Evolutionary conservation across 1,284 basidiomycete species (phyloP), one percentile per base, ranked within the genome.

Genomic region (Irpex sp.): DNA sequence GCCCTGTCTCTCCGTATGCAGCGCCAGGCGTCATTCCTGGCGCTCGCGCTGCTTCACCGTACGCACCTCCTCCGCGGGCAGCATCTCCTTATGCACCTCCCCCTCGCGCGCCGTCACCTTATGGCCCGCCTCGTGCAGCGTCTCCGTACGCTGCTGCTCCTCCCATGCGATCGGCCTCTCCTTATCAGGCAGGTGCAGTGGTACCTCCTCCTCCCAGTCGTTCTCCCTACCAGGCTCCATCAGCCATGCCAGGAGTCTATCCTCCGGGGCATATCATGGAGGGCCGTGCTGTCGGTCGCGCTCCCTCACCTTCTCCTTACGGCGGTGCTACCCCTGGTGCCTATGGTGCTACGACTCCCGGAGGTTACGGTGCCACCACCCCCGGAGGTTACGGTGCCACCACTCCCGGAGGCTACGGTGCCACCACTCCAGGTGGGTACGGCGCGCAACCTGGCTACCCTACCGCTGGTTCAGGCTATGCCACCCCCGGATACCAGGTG

Each of bases 31-130:
- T 35, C 53, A 51, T 51, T 26, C 53, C 53, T 67, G 31, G 31
- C 31, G 71, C 64, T 66, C 80, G 75, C 21, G 60, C 68, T 8
- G 63, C 67, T 3, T 70, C 68, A 4, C 68, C 68, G 13, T 69
- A 69, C 43, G 61, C 56, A 26, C 37, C 39, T 21, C 53, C 53
- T 5, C 51, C 57, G 8, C 60, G 50, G 19, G n/a, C 64, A 33
- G 47, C 68, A 65, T 49, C 74, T 73, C 39, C 75, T 71, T 31
- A 73, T 72, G 6, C 71, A 71, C 4, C 73, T 71, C 0, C 75
- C 72, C 60, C 69, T 64, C 59, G 49, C 55, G 13, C 64, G 35
- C 43, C 68, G 65, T 47, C 73, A 73, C 37, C 75, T 71, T 26
- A 73, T 72, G 5, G 71, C 71, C 4, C 72, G 71, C 0, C 75